These are phyloP conservation scores for Metschnikowia orientalis DNA, from an alignment of 805 yeast genomes.

Conservation along the genomic window DNA sequence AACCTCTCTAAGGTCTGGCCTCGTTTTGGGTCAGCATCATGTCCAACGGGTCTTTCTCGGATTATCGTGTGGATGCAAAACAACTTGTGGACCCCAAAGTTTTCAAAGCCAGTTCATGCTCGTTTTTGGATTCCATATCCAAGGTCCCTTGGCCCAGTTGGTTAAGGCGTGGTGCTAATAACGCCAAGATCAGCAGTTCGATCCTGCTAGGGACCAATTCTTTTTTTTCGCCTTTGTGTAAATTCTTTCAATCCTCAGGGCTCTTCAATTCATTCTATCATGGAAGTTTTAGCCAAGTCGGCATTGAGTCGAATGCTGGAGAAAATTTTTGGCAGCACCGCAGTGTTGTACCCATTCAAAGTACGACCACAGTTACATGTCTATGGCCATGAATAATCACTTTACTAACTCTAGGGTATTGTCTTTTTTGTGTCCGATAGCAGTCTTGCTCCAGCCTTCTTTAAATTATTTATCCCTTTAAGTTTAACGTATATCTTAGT, in stretches of 20 bases:
- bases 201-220: slow-evolving; percentile 76
- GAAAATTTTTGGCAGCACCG: neutral
- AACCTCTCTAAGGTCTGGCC: no score
- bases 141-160: slow-evolving; percentile 52
- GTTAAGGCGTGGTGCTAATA: slow-evolving; percentile 52
- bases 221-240: neutral
- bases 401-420: neutral
- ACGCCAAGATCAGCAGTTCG: slow-evolving; percentile 78
- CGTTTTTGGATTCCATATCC: neutral
- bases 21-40: no score
- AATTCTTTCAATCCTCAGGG: no score
- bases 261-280: no score
- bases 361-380: neutral
- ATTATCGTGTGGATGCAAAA: no score
- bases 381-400: neutral
- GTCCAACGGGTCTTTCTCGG: no score
- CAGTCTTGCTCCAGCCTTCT: slow-evolving; percentile 47
- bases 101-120: no score
- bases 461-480: slow-evolving; percentile 45
- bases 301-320: no score
- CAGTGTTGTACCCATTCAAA: slow-evolving; percentile 1
- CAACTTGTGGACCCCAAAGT: no score
- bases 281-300: no score
- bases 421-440: no score
- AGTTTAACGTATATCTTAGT: slow-evolving; percentile 34